A percentile compares a stretch with the other conserved stretches of the same genome.
Conservation (phyloP, 2,329 filamentous ascomycete species). For the Phaeosphaeriaceae sp. region DNA sequence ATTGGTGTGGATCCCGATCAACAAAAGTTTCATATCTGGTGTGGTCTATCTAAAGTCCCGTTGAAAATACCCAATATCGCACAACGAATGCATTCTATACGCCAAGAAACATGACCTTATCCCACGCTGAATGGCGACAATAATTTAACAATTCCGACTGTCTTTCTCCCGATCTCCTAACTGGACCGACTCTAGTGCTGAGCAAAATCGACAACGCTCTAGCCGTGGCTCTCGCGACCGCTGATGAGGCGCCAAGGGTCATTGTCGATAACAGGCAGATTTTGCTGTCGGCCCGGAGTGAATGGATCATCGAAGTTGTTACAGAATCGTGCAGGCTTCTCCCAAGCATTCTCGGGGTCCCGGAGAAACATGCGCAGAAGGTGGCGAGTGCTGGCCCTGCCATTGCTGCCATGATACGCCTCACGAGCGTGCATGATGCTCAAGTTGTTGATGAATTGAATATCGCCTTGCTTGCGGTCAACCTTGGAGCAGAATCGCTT, state of each 20-base stretch:
- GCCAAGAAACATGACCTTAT: background rate
- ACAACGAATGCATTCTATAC: background rate
- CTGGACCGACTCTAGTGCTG: background rate
- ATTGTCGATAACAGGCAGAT: constrained; percentile 42
- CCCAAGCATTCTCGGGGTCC: constrained; percentile 44
- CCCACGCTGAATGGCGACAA: background rate
- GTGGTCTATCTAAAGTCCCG: background rate
- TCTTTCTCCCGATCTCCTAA: background rate
- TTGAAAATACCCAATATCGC: background rate
- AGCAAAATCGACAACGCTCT: constrained; percentile 1
- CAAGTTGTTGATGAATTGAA: constrained; percentile 48
- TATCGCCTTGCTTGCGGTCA: constrained; percentile 46
- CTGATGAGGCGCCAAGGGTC: constrained; percentile 49
- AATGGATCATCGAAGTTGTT: constrained; percentile 46
- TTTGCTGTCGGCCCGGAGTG: constrained; percentile 34
- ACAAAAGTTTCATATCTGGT: background rate
- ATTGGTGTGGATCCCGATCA: background rate
- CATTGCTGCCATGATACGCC: constrained; percentile 36
- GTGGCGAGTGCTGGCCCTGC: constrained; percentile 39
- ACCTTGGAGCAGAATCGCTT: constrained; percentile 38
- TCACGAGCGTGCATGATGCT: constrained; percentile 48
- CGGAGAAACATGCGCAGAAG: constrained; percentile 49
- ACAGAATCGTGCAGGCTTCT: constrained; percentile 36
- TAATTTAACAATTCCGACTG: background rate
- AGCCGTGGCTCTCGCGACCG: constrained; percentile 49